Conservation (phyloP, 2,329 filamentous ascomycete genomes). For the Acrocalymma vagum region DNA sequence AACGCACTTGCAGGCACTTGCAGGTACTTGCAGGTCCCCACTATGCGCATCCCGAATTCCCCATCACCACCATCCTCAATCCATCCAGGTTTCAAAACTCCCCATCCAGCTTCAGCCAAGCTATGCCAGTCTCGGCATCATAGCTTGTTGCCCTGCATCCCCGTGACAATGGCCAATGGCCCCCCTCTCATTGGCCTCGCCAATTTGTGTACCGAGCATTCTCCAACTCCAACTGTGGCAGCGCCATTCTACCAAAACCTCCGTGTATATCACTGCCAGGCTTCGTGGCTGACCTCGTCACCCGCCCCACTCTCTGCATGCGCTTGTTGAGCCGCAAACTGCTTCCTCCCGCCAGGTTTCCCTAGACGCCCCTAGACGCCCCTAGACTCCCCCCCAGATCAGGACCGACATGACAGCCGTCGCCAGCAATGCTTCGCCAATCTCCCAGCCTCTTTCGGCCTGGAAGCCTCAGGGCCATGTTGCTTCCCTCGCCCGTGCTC, state of each 20-base stretch:
- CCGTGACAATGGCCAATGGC: constrained; percentile 13
- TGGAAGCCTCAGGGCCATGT: constrained; percentile 35
- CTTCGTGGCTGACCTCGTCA: constrained; percentile 22
- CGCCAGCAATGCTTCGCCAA: constrained; percentile 25
- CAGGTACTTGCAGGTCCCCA: no score
- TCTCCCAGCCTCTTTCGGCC: constrained; percentile 25
- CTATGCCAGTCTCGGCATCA: constrained; percentile 40
- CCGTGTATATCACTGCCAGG: constrained; percentile 27
- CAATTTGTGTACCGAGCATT: constrained; percentile 30
- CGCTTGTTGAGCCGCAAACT: constrained; percentile 41
- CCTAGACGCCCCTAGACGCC: constrained; percentile 16
- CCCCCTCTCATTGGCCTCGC: constrained; percentile 35
- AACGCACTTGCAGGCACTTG: no score
- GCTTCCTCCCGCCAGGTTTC: constrained; percentile 17
- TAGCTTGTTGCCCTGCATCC: no score
- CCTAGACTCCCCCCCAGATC: constrained; percentile 21
- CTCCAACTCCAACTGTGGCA: constrained; percentile 42
- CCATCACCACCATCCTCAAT: constrained; percentile 16
- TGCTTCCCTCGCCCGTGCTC: constrained; percentile 25
- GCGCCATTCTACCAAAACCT: constrained; percentile 28
- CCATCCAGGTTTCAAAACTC: constrained; percentile 32
- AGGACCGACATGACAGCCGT: constrained; percentile 26
- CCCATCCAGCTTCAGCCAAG: constrained; percentile 32
- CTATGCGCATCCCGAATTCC: no score
- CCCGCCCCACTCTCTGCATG: constrained; percentile 29